Conservation (phyloP, 2,329 filamentous ascomycete genomes). For the Phyllosticta citribraziliensis region DNA sequence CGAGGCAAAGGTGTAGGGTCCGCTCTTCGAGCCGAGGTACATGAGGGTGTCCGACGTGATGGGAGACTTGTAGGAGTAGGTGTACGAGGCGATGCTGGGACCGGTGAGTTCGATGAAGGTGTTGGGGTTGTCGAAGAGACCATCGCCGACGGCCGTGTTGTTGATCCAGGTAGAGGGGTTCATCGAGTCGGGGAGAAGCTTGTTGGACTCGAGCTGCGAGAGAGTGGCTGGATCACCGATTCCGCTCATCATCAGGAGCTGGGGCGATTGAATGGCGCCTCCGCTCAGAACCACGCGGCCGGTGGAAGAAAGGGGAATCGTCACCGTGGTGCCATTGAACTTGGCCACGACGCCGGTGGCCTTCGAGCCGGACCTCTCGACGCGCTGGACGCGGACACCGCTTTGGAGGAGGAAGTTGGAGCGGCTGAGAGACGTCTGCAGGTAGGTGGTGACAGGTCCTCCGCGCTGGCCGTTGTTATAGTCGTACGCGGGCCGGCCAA, state of each 20-base stretch:
- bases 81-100: slow-evolving; percentile 38
- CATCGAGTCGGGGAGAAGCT: slow-evolving; percentile 23
- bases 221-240: slow-evolving; percentile 20
- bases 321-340: slow-evolving; percentile 22
- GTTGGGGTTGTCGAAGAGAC: slow-evolving; percentile 48
- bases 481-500: slow-evolving; percentile 40
- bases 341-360: slow-evolving; percentile 36
- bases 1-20: slow-evolving; percentile 44
- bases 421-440: slow-evolving; percentile 36
- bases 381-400: slow-evolving; percentile 34
- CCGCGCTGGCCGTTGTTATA: slow-evolving; percentile 42
- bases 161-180: slow-evolving; percentile 38
- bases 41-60: slow-evolving; percentile 32
- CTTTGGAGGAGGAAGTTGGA: slow-evolving; percentile 25
- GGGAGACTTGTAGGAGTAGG: slow-evolving; percentile 38
- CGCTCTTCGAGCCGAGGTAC: slow-evolving; percentile 40
- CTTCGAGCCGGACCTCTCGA: slow-evolving; percentile 31
- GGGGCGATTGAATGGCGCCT: slow-evolving; percentile 22
- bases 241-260: slow-evolving; percentile 31
- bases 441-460: slow-evolving; percentile 41
- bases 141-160: slow-evolving; percentile 39
- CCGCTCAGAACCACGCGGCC: slow-evolving; percentile 29
- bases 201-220: slow-evolving; percentile 23
- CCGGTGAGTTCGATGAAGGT: slow-evolving; percentile 42
- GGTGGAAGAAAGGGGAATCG: slow-evolving; percentile 20